Evolutionary conservation across 148 eudicot species (phyloP).

Genomic region (Camellia japonica): DNA sequence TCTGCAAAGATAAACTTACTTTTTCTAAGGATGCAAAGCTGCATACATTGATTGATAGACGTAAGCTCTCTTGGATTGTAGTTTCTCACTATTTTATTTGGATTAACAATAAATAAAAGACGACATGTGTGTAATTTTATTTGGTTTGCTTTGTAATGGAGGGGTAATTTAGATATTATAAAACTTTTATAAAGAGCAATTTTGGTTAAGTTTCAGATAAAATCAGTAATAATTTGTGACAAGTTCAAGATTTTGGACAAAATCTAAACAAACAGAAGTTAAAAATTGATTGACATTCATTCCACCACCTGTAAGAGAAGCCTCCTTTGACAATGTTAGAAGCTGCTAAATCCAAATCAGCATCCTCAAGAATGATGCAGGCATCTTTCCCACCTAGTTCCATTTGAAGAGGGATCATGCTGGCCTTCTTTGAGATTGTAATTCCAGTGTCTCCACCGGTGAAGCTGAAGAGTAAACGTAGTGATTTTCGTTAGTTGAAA

Average conservation of each 20-base stretch:
- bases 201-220: neutral
- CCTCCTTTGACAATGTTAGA: constrained; percentile 88
- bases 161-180: neutral
- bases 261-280: neutral
- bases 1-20: neutral
- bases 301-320: constrained; percentile 79
- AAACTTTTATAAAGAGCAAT: too few relatives aligned
- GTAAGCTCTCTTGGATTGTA: neutral
- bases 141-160: neutral
- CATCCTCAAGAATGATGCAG: constrained; percentile 96
- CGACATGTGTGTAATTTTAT: too few relatives aligned
- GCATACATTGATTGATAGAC: neutral
- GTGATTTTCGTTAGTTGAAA: neutral
- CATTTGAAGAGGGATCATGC: constrained; percentile 97
- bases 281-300: neutral
- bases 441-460: constrained; percentile 99
- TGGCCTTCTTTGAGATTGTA: constrained; percentile 94
- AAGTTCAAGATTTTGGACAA: neutral
- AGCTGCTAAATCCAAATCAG: constrained; percentile 91
- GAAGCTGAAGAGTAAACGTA: constrained; percentile 47
- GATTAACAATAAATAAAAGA: too few relatives aligned
- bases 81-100: neutral
- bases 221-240: neutral
- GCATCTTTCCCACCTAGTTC: constrained; percentile 99
- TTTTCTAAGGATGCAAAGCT: neutral